A percentile compares a stretch with the other conserved stretches of the same genome.
Evolutionary conservation across 2,329 filamentous ascomycete species (phyloP).

Genomic region (Cladobotryum mycophilum): DNA sequence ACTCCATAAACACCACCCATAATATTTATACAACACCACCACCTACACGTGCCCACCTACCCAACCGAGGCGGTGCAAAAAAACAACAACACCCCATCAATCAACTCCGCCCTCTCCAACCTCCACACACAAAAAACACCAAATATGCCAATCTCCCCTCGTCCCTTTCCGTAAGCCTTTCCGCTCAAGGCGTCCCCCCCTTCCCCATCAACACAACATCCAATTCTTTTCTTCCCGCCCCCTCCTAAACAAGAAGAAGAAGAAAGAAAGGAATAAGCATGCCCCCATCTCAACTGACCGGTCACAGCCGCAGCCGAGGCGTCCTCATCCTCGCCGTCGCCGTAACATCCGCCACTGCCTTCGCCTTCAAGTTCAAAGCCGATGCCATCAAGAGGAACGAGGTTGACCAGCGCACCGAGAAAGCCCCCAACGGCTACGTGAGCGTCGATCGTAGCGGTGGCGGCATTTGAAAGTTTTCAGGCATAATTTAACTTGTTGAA

Average conservation of each 20-base stretch:
- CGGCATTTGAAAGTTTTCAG: constrained; percentile 26
- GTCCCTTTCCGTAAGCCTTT: neutral
- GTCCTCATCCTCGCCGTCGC: constrained; percentile 26
- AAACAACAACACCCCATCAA: too few relatives aligned
- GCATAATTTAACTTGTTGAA: too few relatives aligned
- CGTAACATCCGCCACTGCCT: constrained; percentile 21
- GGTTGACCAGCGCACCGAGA: constrained; percentile 32
- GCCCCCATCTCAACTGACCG: too few relatives aligned
- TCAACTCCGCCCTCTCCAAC: neutral
- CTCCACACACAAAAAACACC: neutral
- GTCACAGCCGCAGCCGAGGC: constrained; percentile 31
- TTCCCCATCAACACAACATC: too few relatives aligned
- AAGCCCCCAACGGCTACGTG: constrained; percentile 38
- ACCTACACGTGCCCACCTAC: constrained; percentile 12
- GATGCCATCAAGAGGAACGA: constrained; percentile 36
- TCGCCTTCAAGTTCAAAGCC: constrained; percentile 30
- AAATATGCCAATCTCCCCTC: neutral
- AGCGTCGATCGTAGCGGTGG: constrained; percentile 47
- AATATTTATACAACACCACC: too few relatives aligned
- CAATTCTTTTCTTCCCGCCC: too few relatives aligned
- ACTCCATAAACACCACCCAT: too few relatives aligned
- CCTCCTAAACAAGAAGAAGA: too few relatives aligned
- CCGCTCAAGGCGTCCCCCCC: too few relatives aligned
- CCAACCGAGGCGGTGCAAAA: neutral
- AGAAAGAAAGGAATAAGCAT: too few relatives aligned